phyloP scores from a whole-genome alignment of 768 basidiomycete genomes.

The Tulasnella sp. region DNA sequence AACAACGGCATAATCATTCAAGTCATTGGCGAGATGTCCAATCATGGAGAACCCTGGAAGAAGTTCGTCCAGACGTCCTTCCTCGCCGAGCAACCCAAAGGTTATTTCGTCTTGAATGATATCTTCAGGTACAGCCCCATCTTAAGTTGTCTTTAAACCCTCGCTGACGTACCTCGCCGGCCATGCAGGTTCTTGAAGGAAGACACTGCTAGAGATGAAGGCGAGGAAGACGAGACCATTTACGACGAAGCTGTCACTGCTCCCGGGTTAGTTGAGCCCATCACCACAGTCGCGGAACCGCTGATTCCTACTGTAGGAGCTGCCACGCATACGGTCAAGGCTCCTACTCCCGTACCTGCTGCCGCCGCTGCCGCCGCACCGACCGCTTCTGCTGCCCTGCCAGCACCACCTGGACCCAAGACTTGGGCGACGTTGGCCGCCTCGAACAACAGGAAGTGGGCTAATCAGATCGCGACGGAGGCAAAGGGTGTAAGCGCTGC shows the following conservation, averaged over 20 bases:
- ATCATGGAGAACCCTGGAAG: conserved; percentile 81
- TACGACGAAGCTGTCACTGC: background rate
- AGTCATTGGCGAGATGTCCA: conserved; percentile 98
- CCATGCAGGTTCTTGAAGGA: conserved; percentile 77
- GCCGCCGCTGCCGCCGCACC: conserved; percentile 33
- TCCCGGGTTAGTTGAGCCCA: conserved; percentile 22
- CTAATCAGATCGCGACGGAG: conserved; percentile 65
- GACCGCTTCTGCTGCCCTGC: conserved; percentile 25
- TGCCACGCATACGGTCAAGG: conserved; percentile 22
- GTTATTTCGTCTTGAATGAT: conserved; percentile 99
- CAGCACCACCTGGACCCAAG: conserved; percentile 44
- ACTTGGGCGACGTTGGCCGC: conserved; percentile 93
- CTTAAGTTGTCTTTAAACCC: conserved; percentile 34
- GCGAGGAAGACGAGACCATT: conserved; percentile 34
- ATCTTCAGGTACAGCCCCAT: conserved; percentile 66
- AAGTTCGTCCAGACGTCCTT: conserved; percentile 99
- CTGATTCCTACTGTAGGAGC: conserved; percentile 23
- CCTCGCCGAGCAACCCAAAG: conserved; percentile 97
- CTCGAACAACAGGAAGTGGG: conserved; percentile 73
- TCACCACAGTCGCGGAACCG: conserved; percentile 26
- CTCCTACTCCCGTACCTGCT: conserved; percentile 32
- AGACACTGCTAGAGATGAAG: conserved; percentile 74
- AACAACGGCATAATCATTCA: conserved; percentile 97
- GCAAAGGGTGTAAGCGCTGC: conserved; percentile 67
- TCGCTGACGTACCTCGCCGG: conserved; percentile 31